Evolutionary conservation across 805 yeast genomes (phyloP), one percentile per base, ranked within the genome.

Genomic region (Candida qinlingensis): DNA sequence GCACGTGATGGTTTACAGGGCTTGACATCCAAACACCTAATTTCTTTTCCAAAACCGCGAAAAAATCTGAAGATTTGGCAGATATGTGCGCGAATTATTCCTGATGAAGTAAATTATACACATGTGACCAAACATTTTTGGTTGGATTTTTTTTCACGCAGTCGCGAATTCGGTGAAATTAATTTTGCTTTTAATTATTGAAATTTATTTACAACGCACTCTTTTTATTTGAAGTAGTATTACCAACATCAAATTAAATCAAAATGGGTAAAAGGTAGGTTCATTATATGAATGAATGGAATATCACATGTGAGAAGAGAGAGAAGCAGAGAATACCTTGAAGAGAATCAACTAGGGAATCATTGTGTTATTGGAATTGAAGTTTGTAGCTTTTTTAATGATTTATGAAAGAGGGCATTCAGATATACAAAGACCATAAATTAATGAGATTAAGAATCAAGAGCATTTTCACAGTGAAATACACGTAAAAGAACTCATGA

Each of bases 211-310:
- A 8, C 34, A 31, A 34, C 29, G 37, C 39, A 42, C 46, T 42
- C 46, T 39, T 42, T 30, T 40, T 12, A 25, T 28, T 42, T 45
- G 29, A 31, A 52, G 13, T 42, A 49, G 34, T 31, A 31, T 19
- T 11, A 27, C 47, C 48, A 38, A 41, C 50, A 45, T 44, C 42
- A 13, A 45, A 38, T 44, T 50, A 50, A 44, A 41, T 45, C 49
- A 60, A 59, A 59, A 60, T 60, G 63, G 63, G 63, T 60, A 60
- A 60, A 60, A 53, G 58, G 63, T 60, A 56, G 46, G 63, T 60
- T 41, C 37, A 37, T n/a, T 30, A 36, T 29, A 35, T 26, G 9
- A 28, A 19, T 35, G 27, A 30, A 43, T 13, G 29, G 33, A 36
- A n/a, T 8, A 42, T 31, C 8, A 29, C 11, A 27, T 26, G 3